Base-by-base conservation (phyloP, 192 early-diverging fungal genomes). In the Thoreauomyces humboldtii region DNA sequence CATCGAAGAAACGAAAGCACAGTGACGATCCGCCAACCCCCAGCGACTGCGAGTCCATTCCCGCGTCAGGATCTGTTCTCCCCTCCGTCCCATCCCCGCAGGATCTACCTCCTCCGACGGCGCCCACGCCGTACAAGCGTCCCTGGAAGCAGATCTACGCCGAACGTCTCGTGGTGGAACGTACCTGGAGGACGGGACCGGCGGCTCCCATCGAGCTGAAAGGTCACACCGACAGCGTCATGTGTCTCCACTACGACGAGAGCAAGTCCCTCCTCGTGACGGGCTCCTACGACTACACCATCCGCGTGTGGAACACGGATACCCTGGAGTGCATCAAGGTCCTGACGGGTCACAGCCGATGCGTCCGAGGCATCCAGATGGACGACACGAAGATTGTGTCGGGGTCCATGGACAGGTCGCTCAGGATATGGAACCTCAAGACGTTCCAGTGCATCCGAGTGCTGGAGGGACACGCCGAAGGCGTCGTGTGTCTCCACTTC, bases 81-180 rank as follows among this genome's bases (percentile, higher is more conserved):
- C 12, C 50, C n/a, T 22, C 50, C 50, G 9, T 21, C 9, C 9
- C 50, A 52, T 28, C n/a, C 19, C n/a, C 22, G 11, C n/a, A n/a
- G n/a, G n/a, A n/a, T n/a, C n/a, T n/a, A n/a, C 36, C 36, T 7
- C 55, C 29, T 9, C 51, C 51, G 11, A 21, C 61, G 0, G 12
- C 61, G 14, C 29, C 17, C 15, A 51, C 53, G 21, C 27, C 19
- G 4, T 65, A 54, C 32, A 70, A 82, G 19, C 86, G 92, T 5
- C 88, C 89, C 1, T 99, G 95, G 95, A 99, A 99, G 76, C 86
- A 87, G 45, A 88, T 99, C 28, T 99, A 95, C 72, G 86, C 92
- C 5, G 95, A 97, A 69, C 88, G 96, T 14, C 77, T 92, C 33
- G 80, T 90, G 11, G 88, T 99, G 4, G 95, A 91, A 66, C 88